phyloP scores from a whole-genome alignment of 106 monocot genomes.

The Dendrobium nobile region DNA sequence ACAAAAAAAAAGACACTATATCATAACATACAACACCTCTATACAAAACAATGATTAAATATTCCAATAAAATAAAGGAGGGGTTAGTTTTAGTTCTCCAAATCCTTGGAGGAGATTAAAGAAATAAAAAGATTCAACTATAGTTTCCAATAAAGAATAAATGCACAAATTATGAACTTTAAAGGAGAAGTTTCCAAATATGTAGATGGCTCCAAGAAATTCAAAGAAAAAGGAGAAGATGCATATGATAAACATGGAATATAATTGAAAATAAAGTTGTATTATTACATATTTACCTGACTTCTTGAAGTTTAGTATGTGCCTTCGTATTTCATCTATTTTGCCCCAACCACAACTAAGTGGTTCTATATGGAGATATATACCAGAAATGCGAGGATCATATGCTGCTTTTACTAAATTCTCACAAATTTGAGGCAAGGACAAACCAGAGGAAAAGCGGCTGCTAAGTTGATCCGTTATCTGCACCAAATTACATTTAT shows the following conservation, averaged over 20 bases:
- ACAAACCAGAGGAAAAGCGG: conserved; percentile 63
- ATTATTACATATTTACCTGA: conserved; percentile 51
- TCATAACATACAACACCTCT: no score
- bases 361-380: conserved; percentile 92
- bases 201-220: background rate
- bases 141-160: no score
- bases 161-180: no score
- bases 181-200: background rate
- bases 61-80: no score
- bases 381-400: conserved; percentile 90
- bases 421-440: conserved; percentile 92
- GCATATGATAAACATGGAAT: background rate
- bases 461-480: conserved; percentile 70
- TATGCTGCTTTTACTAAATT: conserved; percentile 85
- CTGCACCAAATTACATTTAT: conserved; percentile 26
- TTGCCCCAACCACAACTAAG: conserved; percentile 96
- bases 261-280: background rate
- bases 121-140: no score
- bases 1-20: background rate
- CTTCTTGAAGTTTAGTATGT: conserved; percentile 82
- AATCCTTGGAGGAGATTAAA: no score
- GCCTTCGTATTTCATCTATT: conserved; percentile 89
- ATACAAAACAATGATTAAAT: no score
- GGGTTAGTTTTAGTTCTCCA: no score
- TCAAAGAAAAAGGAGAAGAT: background rate